These are phyloP conservation scores for Cryoendolithus antarcticus DNA, from an alignment of 2,329 filamentous ascomycete genomes.

Conservation along the genomic window DNA sequence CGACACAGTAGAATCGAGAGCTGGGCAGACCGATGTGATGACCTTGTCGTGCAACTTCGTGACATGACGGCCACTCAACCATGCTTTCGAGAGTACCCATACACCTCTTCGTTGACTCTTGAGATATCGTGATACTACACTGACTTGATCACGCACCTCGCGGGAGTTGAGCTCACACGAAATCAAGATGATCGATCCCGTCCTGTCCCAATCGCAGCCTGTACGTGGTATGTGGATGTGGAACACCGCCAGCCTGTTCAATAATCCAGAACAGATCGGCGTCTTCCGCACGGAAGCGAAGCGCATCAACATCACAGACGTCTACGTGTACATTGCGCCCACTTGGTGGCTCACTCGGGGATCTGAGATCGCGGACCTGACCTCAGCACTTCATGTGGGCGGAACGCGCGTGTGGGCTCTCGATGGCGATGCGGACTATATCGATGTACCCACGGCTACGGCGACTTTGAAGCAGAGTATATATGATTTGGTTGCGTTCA, in stretches of 20 bases:
- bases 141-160: too few species aligned
- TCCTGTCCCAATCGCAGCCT: too few species aligned
- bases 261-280: not conserved
- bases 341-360: conserved; percentile 2
- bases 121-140: too few species aligned
- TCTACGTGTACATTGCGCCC: conserved; percentile 7
- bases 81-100: too few species aligned
- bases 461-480: conserved; percentile 5
- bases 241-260: conserved; percentile 4
- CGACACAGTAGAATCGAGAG: too few species aligned
- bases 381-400: not conserved
- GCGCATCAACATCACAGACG: conserved; percentile 2
- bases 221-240: conserved; percentile 6
- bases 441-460: conserved; percentile 2
- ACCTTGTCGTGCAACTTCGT: too few species aligned
- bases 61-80: too few species aligned
- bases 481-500: conserved; percentile 5
- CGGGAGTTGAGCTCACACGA: too few species aligned
- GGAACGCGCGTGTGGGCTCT: conserved; percentile 7
- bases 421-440: conserved; percentile 6
- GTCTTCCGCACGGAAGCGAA: conserved; percentile 1
- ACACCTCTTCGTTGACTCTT: too few species aligned
- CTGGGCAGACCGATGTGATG: too few species aligned
- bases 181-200: too few species aligned
- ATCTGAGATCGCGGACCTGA: conserved; percentile 2